Base-by-base conservation (phyloP, 2,329 filamentous ascomycete genomes). In the Thelonectria discophora region DNA sequence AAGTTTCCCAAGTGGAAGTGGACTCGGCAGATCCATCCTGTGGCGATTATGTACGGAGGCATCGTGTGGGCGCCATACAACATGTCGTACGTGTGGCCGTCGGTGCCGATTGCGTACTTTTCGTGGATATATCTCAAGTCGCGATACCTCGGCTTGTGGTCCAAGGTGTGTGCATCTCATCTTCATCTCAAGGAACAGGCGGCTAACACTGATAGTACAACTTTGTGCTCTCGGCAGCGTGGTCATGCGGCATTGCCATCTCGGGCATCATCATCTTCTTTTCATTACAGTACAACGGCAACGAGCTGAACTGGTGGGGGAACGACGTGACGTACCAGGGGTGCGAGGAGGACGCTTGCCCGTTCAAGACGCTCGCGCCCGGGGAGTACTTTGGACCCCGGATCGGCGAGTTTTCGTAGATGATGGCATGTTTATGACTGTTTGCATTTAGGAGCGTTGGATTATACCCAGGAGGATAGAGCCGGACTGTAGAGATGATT, bases 241-340 rank as follows among this genome's bases (percentile, higher is more conserved):
- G 83, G 72, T 82, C 78, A 18, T 80, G 79, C 21, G 82, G 79
- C 30, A 80, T 85, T 42, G 82, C 83, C 55, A 79, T 86, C 48
- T 73, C 82, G 0, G 82, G 76, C 53, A 79, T 86, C 63, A 74
- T 86, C 65, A 83, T 86, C 63, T 84, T 86, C 76, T 86, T 86
- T 66, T 76, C 79, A 13, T 72, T 85, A 15, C 78, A 83, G 64
- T 82, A 78, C 65, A 76, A 77, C n/a, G 75, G 75, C 5, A 72
- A 77, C 4, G 69, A 77, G 21, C 68, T 84, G 46, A 64, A 78
- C 9, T 84, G 82, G 82, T 84, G 82, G 82, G 82, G 82, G 34
- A 84, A 84, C 65, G 72, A 66, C 17, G 74, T 79, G 8, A 73
- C 77, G 4, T 73, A 75, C 15, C 64, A 75, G 53, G 81, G 80